These are phyloP conservation scores for Myriosclerotinia curreyana DNA, from an alignment of 2,329 filamentous ascomycete genomes.

Conservation along the genomic window DNA sequence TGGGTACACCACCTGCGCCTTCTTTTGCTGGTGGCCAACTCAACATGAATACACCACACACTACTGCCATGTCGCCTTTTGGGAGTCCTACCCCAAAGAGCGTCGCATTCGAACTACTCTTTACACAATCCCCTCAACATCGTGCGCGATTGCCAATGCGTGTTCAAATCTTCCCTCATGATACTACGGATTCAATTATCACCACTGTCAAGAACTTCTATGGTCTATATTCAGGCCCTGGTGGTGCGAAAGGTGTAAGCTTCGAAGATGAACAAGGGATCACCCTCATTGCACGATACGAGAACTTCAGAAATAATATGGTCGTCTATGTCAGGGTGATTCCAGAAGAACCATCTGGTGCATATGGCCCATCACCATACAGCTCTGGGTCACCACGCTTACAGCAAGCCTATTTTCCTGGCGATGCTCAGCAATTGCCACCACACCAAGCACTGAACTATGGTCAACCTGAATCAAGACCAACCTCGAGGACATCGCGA, in stretches of 20 bases:
- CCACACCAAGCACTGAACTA: constrained; percentile 54
- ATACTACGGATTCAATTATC: constrained; percentile 96
- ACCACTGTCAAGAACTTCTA: constrained; percentile 99
- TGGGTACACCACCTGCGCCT: constrained; percentile 36
- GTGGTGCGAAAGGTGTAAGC: constrained; percentile 75
- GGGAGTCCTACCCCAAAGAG: constrained; percentile 57
- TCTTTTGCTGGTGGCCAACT: constrained; percentile 31
- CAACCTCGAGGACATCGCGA: constrained; percentile 66
- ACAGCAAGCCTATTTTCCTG: constrained; percentile 55
- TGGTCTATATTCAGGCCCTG: constrained; percentile 77
- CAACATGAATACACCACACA: constrained; percentile 33
- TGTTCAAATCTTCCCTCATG: constrained; percentile 89
- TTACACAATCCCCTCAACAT: constrained; percentile 63
- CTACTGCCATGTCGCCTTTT: constrained; percentile 36
- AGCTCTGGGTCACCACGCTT: constrained; percentile 52
- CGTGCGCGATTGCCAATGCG: constrained; percentile 77
- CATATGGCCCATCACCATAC: constrained; percentile 52
- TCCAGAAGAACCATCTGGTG: constrained; percentile 50
- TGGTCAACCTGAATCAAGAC: constrained; percentile 61
- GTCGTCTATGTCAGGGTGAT: constrained; percentile 88
- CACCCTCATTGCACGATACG: constrained; percentile 90
- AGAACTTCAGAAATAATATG: constrained; percentile 93
- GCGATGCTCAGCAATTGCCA: constrained; percentile 61
- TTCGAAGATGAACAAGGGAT: constrained; percentile 90
- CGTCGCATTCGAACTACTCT: constrained; percentile 75